A percentile compares a stretch with the other conserved stretches of the same genome.
phyloP scores from a whole-genome alignment of 768 basidiomycete genomes.

The Tricholoma furcatifolium region DNA sequence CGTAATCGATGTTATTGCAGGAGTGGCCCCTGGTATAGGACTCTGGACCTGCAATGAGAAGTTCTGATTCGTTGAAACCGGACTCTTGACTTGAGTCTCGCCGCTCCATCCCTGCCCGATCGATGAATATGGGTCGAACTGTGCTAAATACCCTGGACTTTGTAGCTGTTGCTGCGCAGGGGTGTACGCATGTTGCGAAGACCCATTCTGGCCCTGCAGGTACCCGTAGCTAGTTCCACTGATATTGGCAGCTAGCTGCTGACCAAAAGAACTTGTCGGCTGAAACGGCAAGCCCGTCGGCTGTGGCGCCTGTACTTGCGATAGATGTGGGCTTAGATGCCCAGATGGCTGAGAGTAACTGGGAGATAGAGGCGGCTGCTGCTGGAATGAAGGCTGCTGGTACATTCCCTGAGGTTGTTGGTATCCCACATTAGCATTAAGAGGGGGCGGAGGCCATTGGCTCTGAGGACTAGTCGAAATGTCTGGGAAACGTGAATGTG shows the following conservation, averaged over 20 bases:
- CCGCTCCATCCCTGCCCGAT: constrained; percentile 43
- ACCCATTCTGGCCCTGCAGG: constrained; percentile 27
- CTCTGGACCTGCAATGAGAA: constrained; percentile 17
- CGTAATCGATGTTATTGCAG: constrained; percentile 27
- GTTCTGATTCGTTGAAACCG: constrained; percentile 18
- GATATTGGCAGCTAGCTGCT: constrained; percentile 43
- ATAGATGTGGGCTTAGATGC: constrained; percentile 9
- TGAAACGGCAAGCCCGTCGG: constrained; percentile 35
- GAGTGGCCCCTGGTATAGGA: constrained; percentile 15
- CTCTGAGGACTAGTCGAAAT: constrained; percentile 42
- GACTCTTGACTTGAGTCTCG: constrained; percentile 16
- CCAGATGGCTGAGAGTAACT: constrained; percentile 8
- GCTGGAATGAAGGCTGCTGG: constrained; percentile 34
- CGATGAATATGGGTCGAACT: constrained; percentile 53
- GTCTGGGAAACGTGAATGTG: constrained; percentile 63
- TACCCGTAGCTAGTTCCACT: constrained; percentile 41
- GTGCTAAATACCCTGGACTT: constrained; percentile 44
- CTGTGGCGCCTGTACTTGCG: constrained; percentile 20
- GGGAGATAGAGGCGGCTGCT: constrained; percentile 26
- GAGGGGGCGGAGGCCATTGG: constrained; percentile 30
- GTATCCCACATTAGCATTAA: constrained; percentile 20
- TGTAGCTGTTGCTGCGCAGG: constrained; percentile 49
- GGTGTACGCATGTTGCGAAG: constrained; percentile 30
- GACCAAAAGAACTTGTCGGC: constrained; percentile 55
- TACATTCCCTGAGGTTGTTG: constrained; percentile 32